Percentiles rank a stretch among this genome's conserved stretches.
Conservation (phyloP, 2,329 filamentous ascomycete genomes). For the Sporothrix curviconia region DNA sequence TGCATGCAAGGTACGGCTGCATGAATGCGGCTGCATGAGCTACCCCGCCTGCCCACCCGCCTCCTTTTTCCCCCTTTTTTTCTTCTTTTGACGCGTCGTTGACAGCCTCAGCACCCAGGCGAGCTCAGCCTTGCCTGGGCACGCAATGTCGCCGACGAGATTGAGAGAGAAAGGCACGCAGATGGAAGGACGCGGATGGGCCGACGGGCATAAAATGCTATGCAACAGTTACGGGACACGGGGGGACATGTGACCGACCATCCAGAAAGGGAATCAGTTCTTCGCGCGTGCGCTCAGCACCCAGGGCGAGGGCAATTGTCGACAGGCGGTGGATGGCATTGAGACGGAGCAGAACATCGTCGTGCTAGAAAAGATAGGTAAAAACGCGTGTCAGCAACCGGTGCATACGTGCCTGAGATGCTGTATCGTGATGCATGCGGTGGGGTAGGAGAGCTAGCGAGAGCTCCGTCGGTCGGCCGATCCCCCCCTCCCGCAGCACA, state of each 20-base stretch:
- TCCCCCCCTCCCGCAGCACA: no score
- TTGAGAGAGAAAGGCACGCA: no score
- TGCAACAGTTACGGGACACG: not conserved
- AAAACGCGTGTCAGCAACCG: constrained; percentile 12
- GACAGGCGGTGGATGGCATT: constrained; percentile 98
- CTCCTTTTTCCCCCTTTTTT: no score
- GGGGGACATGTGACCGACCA: constrained; percentile 55
- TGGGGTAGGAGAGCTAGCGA: not conserved
- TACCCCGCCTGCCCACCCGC: not conserved
- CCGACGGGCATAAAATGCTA: not conserved
- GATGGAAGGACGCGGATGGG: no score
- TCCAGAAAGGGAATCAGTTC: constrained; percentile 99
- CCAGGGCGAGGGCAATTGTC: constrained; percentile 93
- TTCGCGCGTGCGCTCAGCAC: constrained; percentile 92
- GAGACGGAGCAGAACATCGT: constrained; percentile 94
- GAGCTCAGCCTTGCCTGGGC: not conserved
- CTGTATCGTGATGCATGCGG: no score
- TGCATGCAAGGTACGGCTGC: not conserved
- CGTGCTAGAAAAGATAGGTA: constrained; percentile 60
- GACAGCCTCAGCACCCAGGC: not conserved
- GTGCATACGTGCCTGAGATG: no score
- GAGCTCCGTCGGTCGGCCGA: no score
- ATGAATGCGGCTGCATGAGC: not conserved
- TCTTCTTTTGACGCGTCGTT: not conserved
- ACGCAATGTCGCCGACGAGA: no score